Evolutionary conservation across 805 yeast species (phyloP), one percentile per base, ranked within the genome.

Genomic region (Osmozyma mogii): DNA sequence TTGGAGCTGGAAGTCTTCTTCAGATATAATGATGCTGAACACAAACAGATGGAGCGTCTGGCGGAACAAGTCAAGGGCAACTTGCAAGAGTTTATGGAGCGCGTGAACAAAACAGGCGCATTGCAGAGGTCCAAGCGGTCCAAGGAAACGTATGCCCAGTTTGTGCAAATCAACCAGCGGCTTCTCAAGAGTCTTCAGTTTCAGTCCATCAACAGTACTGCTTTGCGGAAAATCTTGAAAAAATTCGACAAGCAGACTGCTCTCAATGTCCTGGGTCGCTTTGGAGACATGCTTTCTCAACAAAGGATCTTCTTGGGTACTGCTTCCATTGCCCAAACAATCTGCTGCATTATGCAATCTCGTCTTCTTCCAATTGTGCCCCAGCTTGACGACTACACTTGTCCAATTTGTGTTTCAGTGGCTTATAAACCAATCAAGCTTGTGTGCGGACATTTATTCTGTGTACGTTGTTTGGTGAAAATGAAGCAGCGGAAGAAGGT

Each of bases 181-280:
- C 51, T 81, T 13, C 46, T 81, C 24, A 71, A 72, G 43, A 65
- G 73, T 8, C 59, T 75, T 17, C 70, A 72, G 38, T 81, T 74
- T 45, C 81, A 77, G 43, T 58, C 69, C 6, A 61, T 80, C 35
- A 81, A 81, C 50, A 58, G 69, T 19, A 63, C 72, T 24, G 89
- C 89, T 0, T 65, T 78, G 22, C 55, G 68, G 11, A 81, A 81
- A 50, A 81, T 81, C 36, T 58, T 80, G 45, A 80, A 81, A 48
- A 81, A 81, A 47, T 81, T 82, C 43, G 87, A 82, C 42, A 81
- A 81, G 47, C 78, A 73, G 43, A 81, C 89, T 1, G 55, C 72
- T 5, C 53, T 80, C 17, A 62, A 66, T 17, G 59, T 76, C 0
- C 61, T 68, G 22, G 34, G 52, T 4, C 45, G 55, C 25, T 70